A percentile compares a stretch with the other conserved stretches of the same genome.
These are phyloP conservation scores for Leptodontidium sp. DNA, from an alignment of 2,329 filamentous ascomycete species.

Conservation along the genomic window DNA sequence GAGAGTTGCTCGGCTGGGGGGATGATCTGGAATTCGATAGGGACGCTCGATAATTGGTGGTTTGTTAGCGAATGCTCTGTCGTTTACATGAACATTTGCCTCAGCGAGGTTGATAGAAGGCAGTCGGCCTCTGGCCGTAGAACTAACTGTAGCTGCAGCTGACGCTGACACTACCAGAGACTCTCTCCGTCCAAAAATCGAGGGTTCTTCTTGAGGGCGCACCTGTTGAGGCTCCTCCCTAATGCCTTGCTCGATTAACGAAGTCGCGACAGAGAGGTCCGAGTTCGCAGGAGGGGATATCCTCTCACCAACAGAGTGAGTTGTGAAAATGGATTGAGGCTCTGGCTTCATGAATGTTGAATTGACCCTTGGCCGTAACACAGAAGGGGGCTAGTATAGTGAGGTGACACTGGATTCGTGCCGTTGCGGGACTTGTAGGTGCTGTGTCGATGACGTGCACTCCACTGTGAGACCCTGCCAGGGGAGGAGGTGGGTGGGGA, in stretches of 20 bases:
- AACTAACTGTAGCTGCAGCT: neutral
- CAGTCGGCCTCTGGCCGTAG: neutral
- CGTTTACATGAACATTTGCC: constrained; percentile 5
- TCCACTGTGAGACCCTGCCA: too few species aligned
- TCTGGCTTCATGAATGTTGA: constrained; percentile 35
- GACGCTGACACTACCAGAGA: neutral
- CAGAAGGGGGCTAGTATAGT: neutral
- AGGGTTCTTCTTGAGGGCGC: neutral
- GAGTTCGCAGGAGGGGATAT: constrained; percentile 13
- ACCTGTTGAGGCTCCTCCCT: constrained; percentile 15
- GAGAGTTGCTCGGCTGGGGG: constrained; percentile 7
- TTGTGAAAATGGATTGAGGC: constrained; percentile 39
- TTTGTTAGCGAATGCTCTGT: constrained; percentile 9
- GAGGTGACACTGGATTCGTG: too few species aligned
- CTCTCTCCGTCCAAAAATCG: constrained; percentile 1
- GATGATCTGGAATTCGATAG: constrained; percentile 26
- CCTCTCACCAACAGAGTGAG: constrained; percentile 23
- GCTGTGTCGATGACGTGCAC: too few species aligned
- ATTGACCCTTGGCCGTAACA: neutral
- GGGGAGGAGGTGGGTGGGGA: too few species aligned
- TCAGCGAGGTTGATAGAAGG: neutral
- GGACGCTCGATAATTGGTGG: neutral
- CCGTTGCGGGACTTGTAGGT: too few species aligned
- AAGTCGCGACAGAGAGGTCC: neutral
- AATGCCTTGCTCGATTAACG: constrained; percentile 6